Evolutionary conservation across 2,329 filamentous ascomycete species (phyloP), one percentile per base, ranked within the genome.

Genomic region (Zasmidium angulare): DNA sequence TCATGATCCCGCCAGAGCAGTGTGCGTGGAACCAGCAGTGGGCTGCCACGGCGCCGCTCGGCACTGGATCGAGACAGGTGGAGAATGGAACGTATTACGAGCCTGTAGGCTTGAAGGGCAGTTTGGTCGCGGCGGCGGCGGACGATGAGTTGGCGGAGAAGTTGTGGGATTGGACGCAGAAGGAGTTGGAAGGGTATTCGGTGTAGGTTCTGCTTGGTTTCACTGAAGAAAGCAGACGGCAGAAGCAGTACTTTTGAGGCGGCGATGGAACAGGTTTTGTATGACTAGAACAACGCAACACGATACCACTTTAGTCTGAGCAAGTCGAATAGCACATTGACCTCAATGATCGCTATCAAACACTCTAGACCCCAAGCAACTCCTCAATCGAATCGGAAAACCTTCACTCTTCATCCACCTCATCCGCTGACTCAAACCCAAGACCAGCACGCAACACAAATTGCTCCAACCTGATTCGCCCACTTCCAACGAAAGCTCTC

Each of bases 1-100:
- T 62, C 21, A 64, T 61, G 60, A 58, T 63, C 21, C 60, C 63
- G 17, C 26, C 61, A 2, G 63, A 69, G 22, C 55, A 68, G 9
- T 78, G 78, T 6, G 72, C 76, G 10, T 62, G 74, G 68, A 79
- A 75, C 56, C 73, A 76, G 64, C 75, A 78, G 10, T 80, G 78
- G 78, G 75, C 74, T 20, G 75, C 74, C 6, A 75, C 72, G 0
- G 63, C 63, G 26, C 56, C 58, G 51, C 78, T 72, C 60, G 79
- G 79, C 0, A 72, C 62, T 40, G 63, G 60, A 0, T 22, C 56
- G 19, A 54, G 59, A 40, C 31, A 61, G 46, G 58, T 66, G 3
- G 51, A 54, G 36, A 62, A 23, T 29, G 63, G 63, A 11, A 47
- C n/a, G 1, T 82, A 76, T 62, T 82, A 80, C 63, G 75, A 67